Percentiles rank a stretch among this genome's conserved stretches.
Evolutionary conservation across 2,329 filamentous ascomycete genomes (phyloP).

Genomic region (Pseudocercospora pini-densiflorae): DNA sequence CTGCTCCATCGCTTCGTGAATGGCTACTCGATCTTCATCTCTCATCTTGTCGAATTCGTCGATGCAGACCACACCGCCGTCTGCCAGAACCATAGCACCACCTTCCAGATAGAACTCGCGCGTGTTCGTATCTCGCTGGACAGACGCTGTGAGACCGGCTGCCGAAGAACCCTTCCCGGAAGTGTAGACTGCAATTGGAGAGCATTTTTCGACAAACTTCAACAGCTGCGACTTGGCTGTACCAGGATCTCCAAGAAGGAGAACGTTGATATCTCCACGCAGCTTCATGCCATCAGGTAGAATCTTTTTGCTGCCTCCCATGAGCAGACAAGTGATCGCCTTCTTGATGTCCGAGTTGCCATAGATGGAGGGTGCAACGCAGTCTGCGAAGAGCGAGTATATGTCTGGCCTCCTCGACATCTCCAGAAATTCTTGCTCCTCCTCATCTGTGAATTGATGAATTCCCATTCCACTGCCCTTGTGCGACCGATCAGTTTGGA

Average conservation of each 20-base stretch:
- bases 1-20: conserved; percentile 99
- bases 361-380: conserved; percentile 97
- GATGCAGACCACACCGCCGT: conserved; percentile 96
- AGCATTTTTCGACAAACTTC: conserved; percentile 96
- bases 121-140: conserved; percentile 89
- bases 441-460: conserved; percentile 85
- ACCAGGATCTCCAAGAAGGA: conserved; percentile 94
- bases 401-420: conserved; percentile 88
- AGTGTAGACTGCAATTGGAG: conserved; percentile 97
- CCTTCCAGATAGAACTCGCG: conserved; percentile 98
- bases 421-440: conserved; percentile 94
- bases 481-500: conserved; percentile 87
- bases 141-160: conserved; percentile 94
- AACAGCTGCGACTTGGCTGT: conserved; percentile 97
- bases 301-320: conserved; percentile 97
- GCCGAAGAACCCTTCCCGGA: conserved; percentile 98
- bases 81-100: conserved; percentile 96
- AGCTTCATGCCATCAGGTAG: conserved; percentile 97
- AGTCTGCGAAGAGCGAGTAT: conserved; percentile 88
- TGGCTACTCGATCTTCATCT: conserved; percentile 95
- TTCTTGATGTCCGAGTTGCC: conserved; percentile 97
- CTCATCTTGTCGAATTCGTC: conserved; percentile 99
- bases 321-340: conserved; percentile 87
- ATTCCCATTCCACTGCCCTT: conserved; percentile 73
- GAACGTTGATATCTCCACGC: conserved; percentile 96